phyloP scores from a whole-genome alignment of 1,284 basidiomycete species.

The Naganishia sp. region DNA sequence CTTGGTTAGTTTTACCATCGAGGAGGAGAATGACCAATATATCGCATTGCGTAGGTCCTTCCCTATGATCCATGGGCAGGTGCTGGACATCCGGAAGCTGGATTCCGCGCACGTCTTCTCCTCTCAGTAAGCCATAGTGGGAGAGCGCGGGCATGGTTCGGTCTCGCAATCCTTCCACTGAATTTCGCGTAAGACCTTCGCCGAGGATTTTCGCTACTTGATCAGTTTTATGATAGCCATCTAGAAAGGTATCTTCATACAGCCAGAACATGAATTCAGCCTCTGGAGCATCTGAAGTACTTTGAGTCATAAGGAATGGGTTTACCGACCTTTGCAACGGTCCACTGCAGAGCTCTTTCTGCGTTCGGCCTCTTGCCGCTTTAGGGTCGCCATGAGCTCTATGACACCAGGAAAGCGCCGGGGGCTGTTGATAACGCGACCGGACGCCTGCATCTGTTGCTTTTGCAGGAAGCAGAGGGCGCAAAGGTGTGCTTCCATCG shows the following conservation, averaged over 20 bases:
- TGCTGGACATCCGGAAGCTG: conserved; percentile 14
- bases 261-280: not conserved
- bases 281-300: too few relatives aligned
- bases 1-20: conserved; percentile 5
- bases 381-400: conserved; percentile 3
- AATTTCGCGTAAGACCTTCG: not conserved
- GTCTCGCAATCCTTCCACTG: conserved; percentile 10
- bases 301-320: not conserved
- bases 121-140: conserved; percentile 16
- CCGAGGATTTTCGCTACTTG: not conserved
- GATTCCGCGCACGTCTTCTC: conserved; percentile 6
- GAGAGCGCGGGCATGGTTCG: not conserved
- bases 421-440: not conserved
- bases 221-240: not conserved
- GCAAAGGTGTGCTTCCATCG: conserved; percentile 1
- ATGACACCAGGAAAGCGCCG: not conserved
- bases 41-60: not conserved
- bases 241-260: not conserved
- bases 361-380: not conserved
- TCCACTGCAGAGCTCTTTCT: conserved; percentile 16
- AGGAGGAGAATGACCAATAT: conserved; percentile 4
- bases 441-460: conserved; percentile 3
- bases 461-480: conserved; percentile 17
- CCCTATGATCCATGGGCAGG: not conserved
- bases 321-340: conserved; percentile 3